Percentiles rank a stretch among this genome's conserved stretches.
phyloP scores from a whole-genome alignment of 768 basidiomycete genomes.

The Collybiopsis luxurians region DNA sequence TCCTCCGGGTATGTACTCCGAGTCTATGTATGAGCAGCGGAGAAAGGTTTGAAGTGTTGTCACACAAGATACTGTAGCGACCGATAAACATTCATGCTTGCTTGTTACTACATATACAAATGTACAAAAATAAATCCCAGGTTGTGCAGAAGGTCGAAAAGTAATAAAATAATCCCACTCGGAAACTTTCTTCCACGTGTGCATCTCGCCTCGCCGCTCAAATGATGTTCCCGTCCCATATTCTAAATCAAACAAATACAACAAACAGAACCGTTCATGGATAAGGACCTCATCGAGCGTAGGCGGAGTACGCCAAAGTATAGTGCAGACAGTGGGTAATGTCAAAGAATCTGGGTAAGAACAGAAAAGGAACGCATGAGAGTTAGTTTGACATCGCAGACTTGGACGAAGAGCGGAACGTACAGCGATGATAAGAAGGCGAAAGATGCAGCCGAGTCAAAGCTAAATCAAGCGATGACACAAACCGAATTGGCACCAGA shows the following conservation, averaged over 20 bases:
- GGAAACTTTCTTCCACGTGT: neutral
- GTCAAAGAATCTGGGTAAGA: neutral
- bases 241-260: too few species aligned
- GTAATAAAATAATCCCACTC: slow-evolving; percentile 9
- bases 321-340: slow-evolving; percentile 3
- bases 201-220: neutral
- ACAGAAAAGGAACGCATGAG: too few species aligned
- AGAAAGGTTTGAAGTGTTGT: neutral
- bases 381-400: too few species aligned
- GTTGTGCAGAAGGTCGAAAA: slow-evolving; percentile 1
- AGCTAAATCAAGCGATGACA: neutral
- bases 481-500: slow-evolving; percentile 2
- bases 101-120: too few species aligned
- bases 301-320: neutral
- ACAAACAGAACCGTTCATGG: too few species aligned
- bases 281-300: neutral
- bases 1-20: too few species aligned
- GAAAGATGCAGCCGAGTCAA: neutral
- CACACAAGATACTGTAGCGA: neutral
- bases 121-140: neutral
- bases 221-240: neutral
- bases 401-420: neutral
- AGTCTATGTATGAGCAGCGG: neutral
- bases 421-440: neutral
- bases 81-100: too few species aligned